Percentiles rank a stretch among this genome's conserved stretches.
Conservation (phyloP, 2,329 filamentous ascomycete species). For the Emergomyces africanus region DNA sequence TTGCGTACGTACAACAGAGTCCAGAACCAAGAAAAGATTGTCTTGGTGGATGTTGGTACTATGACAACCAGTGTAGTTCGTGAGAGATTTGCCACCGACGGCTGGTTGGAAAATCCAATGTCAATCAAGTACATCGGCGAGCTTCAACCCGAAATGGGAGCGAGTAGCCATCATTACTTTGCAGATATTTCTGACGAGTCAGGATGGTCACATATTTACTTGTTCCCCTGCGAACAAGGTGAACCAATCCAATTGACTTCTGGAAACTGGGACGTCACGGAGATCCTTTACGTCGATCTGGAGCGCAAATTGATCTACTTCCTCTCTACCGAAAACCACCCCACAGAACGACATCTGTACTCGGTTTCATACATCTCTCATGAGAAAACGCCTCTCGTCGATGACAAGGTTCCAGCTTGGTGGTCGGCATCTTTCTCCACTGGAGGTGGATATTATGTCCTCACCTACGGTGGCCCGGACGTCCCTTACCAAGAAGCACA, state of each 20-base stretch:
- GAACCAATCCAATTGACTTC: conserved; percentile 46
- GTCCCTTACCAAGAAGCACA: conserved; percentile 59
- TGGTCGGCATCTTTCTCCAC: conserved; percentile 56
- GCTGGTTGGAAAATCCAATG: conserved; percentile 47
- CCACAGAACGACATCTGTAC: conserved; percentile 55
- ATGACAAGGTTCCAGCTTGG: conserved; percentile 45
- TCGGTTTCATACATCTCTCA: conserved; percentile 47
- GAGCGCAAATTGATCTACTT: conserved; percentile 48
- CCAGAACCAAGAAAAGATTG: conserved; percentile 51
- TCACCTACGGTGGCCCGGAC: conserved; percentile 52
- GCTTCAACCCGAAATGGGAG: too few relatives aligned
- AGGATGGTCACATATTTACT: conserved; percentile 54
- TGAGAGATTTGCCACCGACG: conserved; percentile 45
- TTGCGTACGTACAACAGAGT: conserved; percentile 57
- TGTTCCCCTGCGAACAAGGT: conserved; percentile 46
- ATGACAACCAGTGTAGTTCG: conserved; percentile 38
- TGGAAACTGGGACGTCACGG: conserved; percentile 53
- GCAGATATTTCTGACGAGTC: conserved; percentile 54
- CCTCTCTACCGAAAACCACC: conserved; percentile 51
- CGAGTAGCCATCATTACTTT: too few relatives aligned
- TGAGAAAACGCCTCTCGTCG: conserved; percentile 47
- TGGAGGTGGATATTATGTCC: conserved; percentile 50
- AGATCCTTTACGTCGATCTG: conserved; percentile 48
- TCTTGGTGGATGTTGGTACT: conserved; percentile 45
- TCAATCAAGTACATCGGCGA: conserved; percentile 35